A percentile compares a stretch with the other conserved stretches of the same genome.
phyloP scores from a whole-genome alignment of 2,329 filamentous ascomycete species.

The Chaetomium sp. region DNA sequence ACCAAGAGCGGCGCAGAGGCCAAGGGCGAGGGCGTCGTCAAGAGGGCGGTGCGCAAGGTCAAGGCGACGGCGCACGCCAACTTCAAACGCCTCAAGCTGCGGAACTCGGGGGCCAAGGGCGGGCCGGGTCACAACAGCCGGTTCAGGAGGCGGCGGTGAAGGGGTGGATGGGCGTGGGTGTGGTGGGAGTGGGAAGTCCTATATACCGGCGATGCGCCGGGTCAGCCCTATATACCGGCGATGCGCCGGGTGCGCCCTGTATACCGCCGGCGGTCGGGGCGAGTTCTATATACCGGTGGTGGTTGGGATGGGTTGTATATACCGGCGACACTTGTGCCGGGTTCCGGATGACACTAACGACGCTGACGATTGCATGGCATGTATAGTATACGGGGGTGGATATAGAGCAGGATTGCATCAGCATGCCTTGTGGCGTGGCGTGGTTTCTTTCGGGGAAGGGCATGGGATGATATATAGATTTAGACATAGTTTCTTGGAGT shows the following conservation, averaged over 20 bases:
- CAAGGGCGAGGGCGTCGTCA: conserved; percentile 47
- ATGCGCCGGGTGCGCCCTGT: too few relatives aligned
- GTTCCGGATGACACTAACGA: too few relatives aligned
- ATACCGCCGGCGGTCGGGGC: too few relatives aligned
- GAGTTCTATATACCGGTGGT: too few relatives aligned
- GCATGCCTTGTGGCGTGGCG: conserved; percentile 1
- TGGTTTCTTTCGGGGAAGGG: background rate
- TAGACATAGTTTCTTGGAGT: background rate
- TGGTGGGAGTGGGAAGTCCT: background rate
- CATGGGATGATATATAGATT: background rate
- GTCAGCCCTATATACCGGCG: too few relatives aligned
- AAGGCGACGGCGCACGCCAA: conserved; percentile 66
- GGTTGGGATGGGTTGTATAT: too few relatives aligned
- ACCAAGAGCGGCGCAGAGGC: conserved; percentile 37
- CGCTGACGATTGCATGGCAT: background rate
- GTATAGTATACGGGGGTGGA: background rate
- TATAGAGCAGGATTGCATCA: background rate
- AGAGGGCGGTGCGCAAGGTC: conserved; percentile 60
- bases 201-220: background rate
- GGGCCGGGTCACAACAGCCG: conserved; percentile 59
- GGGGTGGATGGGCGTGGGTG: background rate
- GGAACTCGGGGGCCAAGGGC: conserved; percentile 63
- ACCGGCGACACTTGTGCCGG: too few relatives aligned
- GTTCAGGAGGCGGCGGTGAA: conserved; percentile 55
- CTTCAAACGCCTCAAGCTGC: conserved; percentile 66